A percentile compares a stretch with the other conserved stretches of the same genome.
These are phyloP conservation scores for Rhizophora mangle DNA, from an alignment of 345 rosid genomes.

Conservation along the genomic window DNA sequence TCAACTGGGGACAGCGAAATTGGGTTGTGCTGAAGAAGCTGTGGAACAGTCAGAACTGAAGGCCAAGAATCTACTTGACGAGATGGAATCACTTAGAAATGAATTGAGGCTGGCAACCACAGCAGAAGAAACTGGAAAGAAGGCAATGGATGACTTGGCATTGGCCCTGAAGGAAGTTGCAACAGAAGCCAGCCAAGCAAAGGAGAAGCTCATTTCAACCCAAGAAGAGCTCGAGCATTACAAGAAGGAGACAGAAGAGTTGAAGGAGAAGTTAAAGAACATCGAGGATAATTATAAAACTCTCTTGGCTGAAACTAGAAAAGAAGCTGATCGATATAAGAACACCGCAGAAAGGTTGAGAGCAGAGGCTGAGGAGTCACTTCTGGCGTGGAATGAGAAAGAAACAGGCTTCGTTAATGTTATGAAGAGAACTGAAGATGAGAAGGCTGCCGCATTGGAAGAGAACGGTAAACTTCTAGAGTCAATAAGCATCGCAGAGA, in stretches of 20 bases:
- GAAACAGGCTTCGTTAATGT: slow-evolving; percentile 65
- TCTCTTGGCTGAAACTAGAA: slow-evolving; percentile 40
- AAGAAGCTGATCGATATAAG: slow-evolving; percentile 48
- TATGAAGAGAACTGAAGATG: slow-evolving; percentile 72
- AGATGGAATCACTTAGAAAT: slow-evolving; percentile 35
- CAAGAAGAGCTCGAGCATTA: slow-evolving; percentile 43
- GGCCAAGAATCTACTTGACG: slow-evolving; percentile 28
- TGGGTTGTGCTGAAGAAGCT: slow-evolving; percentile 30
- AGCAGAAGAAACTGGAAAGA: slow-evolving; percentile 75
- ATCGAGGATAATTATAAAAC: slow-evolving; percentile 29
- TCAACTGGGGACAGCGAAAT: slow-evolving; percentile 26
- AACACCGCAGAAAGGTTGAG: slow-evolving; percentile 64
- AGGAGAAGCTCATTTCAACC: slow-evolving; percentile 43
- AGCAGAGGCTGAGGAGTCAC: slow-evolving; percentile 74
- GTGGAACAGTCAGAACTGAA: slow-evolving; percentile 34
- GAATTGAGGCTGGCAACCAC: slow-evolving; percentile 47
- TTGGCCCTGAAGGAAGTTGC: slow-evolving; percentile 77
- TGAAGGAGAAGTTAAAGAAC: slow-evolving; percentile 32
- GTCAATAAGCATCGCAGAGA: slow-evolving; percentile 44
- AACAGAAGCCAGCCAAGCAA: slow-evolving; percentile 46
- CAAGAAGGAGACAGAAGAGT: slow-evolving; percentile 31
- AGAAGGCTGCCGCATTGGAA: slow-evolving; percentile 43
- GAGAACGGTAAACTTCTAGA: slow-evolving; percentile 50
- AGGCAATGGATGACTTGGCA: slow-evolving; percentile 87
- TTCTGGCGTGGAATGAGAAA: slow-evolving; percentile 72